These are phyloP conservation scores for Teratosphaeria nubilosa DNA, from an alignment of 2,329 filamentous ascomycete species.

Conservation along the genomic window DNA sequence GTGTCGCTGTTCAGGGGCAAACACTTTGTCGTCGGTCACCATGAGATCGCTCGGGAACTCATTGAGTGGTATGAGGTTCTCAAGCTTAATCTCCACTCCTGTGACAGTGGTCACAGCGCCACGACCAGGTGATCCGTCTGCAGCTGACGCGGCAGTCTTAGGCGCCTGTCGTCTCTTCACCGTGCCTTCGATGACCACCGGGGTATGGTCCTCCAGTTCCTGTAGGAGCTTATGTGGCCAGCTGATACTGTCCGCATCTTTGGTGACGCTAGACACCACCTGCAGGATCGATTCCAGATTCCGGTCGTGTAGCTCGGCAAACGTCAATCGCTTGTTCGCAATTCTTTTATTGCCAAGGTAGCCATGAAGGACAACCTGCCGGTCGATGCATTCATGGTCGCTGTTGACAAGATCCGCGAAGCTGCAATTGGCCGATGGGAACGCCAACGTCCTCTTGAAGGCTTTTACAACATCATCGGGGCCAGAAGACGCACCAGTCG, in stretches of 20 bases:
- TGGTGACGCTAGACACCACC: conserved; percentile 21
- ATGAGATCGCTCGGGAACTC: conserved; percentile 66
- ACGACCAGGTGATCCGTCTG: not conserved
- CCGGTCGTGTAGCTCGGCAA: conserved; percentile 47
- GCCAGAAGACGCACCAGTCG: not conserved
- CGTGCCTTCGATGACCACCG: conserved; percentile 44
- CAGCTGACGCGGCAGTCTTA: conserved; percentile 11
- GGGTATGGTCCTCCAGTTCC: conserved; percentile 33
- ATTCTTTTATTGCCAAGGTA: conserved; percentile 62
- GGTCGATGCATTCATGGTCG: conserved; percentile 15
- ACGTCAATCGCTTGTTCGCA: conserved; percentile 59
- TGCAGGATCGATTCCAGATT: conserved; percentile 33
- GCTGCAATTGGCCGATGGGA: conserved; percentile 35
- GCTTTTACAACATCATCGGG: conserved; percentile 7
- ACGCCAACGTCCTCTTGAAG: conserved; percentile 30
- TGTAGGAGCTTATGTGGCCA: conserved; percentile 16
- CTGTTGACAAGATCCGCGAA: conserved; percentile 19
- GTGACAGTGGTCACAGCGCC: conserved; percentile 1
- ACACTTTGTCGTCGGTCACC: conserved; percentile 62
- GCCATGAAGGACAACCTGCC: conserved; percentile 51
- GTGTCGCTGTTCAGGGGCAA: conserved; percentile 66
- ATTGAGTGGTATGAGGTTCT: conserved; percentile 58
- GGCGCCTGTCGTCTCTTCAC: conserved; percentile 34
- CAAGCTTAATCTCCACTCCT: conserved; percentile 50
- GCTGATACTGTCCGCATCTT: conserved; percentile 17